phyloP scores from a whole-genome alignment of 169 alveolate genomes.

The Cyclospora cayetanensis region DNA sequence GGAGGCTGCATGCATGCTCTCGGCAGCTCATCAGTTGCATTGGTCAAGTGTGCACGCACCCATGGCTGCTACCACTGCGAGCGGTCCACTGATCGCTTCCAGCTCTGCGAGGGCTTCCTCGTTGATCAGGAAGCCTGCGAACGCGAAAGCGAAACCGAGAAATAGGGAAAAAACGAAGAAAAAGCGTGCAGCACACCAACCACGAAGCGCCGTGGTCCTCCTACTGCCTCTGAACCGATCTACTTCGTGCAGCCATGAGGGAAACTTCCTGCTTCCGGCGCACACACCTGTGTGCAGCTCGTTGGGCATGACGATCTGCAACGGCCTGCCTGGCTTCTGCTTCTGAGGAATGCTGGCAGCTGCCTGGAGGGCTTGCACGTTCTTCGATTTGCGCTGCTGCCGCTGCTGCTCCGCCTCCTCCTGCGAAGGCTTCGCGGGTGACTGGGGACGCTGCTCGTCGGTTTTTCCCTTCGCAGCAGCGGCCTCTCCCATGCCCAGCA shows the following conservation, averaged over 20 bases:
- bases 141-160: not conserved
- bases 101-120: conserved; percentile 57
- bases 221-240: not conserved
- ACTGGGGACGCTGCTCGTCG: not conserved
- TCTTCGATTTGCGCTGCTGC: not conserved
- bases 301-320: conserved; percentile 61
- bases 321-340: not conserved
- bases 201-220: not conserved
- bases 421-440: not conserved
- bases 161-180: not conserved
- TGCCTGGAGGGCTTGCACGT: not conserved
- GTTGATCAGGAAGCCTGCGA: conserved; percentile 37
- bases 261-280: not conserved
- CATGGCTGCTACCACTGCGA: conserved; percentile 83
- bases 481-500: too few relatives aligned
- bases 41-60: too few relatives aligned
- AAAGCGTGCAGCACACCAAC: not conserved
- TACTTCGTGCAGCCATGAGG: not conserved
- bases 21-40: too few relatives aligned
- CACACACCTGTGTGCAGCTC: conserved; percentile 65
- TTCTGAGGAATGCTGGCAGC: not conserved
- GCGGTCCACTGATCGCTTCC: conserved; percentile 74
- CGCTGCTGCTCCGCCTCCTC: not conserved
- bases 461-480: not conserved
- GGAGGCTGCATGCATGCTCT: too few relatives aligned